These are phyloP conservation scores for Phytopythium delawarense DNA, from an alignment of 352 stramenopile species.

Conservation along the genomic window DNA sequence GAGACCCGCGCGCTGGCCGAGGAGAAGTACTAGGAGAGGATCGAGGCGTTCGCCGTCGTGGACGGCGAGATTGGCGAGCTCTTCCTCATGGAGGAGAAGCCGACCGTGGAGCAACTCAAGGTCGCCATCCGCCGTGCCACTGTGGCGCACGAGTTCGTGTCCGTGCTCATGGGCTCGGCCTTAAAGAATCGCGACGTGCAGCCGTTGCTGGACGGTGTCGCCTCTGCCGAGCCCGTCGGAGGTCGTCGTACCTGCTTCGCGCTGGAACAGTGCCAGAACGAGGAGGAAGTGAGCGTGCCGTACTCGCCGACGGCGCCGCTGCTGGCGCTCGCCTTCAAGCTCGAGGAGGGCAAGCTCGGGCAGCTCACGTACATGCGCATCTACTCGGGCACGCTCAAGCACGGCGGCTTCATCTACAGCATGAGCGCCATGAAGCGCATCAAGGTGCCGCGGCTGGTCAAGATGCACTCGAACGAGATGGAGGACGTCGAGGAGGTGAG, in stretches of 20 bases:
- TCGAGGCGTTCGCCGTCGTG: conserved; percentile 94
- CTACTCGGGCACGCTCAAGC: conserved; percentile 86
- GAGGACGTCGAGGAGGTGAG: conserved; percentile 95
- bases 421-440: conserved; percentile 90
- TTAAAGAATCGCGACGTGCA: conserved; percentile 98
- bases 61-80: conserved; percentile 98
- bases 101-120: conserved; percentile 88
- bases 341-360: conserved; percentile 98
- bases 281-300: conserved; percentile 87
- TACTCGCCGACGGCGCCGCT: conserved; percentile 89
- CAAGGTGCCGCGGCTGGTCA: conserved; percentile 96
- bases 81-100: conserved; percentile 98
- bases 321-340: conserved; percentile 98
- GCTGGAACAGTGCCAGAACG: conserved; percentile 91
- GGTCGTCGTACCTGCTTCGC: conserved; percentile 95
- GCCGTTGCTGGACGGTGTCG: conserved; percentile 96
- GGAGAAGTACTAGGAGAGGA: conserved; percentile 90
- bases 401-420: conserved; percentile 85
- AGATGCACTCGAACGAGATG: conserved; percentile 99
- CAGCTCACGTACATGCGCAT: conserved; percentile 99
- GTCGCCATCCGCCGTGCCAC: conserved; percentile 93
- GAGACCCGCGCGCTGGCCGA: conserved; percentile 82
- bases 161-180: conserved; percentile 98
- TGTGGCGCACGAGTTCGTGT: conserved; percentile 97
- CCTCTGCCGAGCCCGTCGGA: conserved; percentile 94